A percentile compares a stretch with the other conserved stretches of the same genome.
Evolutionary conservation across 768 basidiomycete genomes (phyloP).

Genomic region (Russula lepida): DNA sequence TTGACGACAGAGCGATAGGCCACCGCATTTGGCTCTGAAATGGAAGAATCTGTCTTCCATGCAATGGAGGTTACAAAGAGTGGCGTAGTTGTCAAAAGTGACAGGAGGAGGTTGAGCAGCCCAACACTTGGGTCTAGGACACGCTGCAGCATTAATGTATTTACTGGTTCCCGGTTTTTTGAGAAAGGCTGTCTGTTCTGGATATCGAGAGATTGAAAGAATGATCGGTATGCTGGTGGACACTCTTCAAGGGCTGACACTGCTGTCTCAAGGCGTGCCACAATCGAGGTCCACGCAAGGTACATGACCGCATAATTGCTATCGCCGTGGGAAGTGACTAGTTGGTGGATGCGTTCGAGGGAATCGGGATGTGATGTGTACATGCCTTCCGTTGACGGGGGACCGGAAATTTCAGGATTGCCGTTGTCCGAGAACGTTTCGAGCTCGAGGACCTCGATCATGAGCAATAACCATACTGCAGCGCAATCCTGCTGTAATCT

Average conservation of each 20-base stretch:
- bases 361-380: slow-evolving; percentile 56
- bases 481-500: slow-evolving; percentile 60
- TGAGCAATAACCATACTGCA: slow-evolving; percentile 70
- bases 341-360: slow-evolving; percentile 58
- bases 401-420: slow-evolving; percentile 42
- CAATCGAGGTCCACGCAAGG: slow-evolving; percentile 78
- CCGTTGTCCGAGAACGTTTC: slow-evolving; percentile 54
- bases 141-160: slow-evolving; percentile 49
- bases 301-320: slow-evolving; percentile 65
- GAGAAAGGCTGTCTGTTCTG: slow-evolving; percentile 35
- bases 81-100: slow-evolving; percentile 59
- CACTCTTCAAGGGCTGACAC: slow-evolving; percentile 42
- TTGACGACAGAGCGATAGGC: slow-evolving; percentile 78
- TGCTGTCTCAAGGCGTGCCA: slow-evolving; percentile 50
- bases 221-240: slow-evolving; percentile 44
- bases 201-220: slow-evolving; percentile 47
- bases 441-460: slow-evolving; percentile 71
- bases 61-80: slow-evolving; percentile 68
- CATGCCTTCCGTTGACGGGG: slow-evolving; percentile 40
- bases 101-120: slow-evolving; percentile 48
- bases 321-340: slow-evolving; percentile 50
- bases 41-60: slow-evolving; percentile 56
- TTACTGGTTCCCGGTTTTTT: slow-evolving; percentile 50
- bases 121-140: slow-evolving; percentile 52
- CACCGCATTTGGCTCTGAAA: slow-evolving; percentile 69